These are phyloP conservation scores for Cutaneotrichosporon dermatis DNA, from an alignment of 1,284 basidiomycete genomes.

Conservation along the genomic window DNA sequence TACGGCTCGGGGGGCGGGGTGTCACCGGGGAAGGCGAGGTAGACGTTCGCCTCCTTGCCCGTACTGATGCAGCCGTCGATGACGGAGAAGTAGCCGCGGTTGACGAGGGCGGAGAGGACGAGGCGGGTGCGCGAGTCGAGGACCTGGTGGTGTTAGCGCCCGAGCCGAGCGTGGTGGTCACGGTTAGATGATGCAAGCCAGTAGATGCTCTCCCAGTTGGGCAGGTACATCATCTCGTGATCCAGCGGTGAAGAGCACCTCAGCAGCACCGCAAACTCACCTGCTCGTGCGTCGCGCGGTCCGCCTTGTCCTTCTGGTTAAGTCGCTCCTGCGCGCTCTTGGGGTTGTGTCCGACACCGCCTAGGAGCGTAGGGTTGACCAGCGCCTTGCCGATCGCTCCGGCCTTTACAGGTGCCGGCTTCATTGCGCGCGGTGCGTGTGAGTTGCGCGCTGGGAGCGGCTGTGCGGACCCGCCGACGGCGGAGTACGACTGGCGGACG, in stretches of 20 bases:
- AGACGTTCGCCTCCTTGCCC: constrained; percentile 95
- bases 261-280: too few species aligned
- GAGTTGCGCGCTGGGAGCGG: constrained; percentile 39
- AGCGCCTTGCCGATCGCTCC: constrained; percentile 63
- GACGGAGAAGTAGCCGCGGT: constrained; percentile 73
- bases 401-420: constrained; percentile 26
- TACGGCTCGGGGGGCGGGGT: constrained; percentile 49
- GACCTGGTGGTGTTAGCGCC: constrained; percentile 49
- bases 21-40: constrained; percentile 70
- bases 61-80: constrained; percentile 92
- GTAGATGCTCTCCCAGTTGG: too few species aligned
- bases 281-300: constrained; percentile 89
- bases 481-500: constrained; percentile 63
- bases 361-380: constrained; percentile 55
- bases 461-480: constrained; percentile 15
- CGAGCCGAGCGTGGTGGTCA: too few species aligned
- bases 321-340: constrained; percentile 81
- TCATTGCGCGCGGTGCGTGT: constrained; percentile 40
- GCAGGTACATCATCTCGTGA: too few species aligned
- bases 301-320: constrained; percentile 86
- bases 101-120: constrained; percentile 90
- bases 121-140: constrained; percentile 84
- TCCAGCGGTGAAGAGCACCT: too few species aligned
- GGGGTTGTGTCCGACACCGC: constrained; percentile 74
- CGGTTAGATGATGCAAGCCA: too few species aligned